Percentiles rank a stretch among this genome's conserved stretches.
These are phyloP conservation scores for Cavenderia fasciculata DNA, from an alignment of 78 protist species.

Conservation along the genomic window DNA sequence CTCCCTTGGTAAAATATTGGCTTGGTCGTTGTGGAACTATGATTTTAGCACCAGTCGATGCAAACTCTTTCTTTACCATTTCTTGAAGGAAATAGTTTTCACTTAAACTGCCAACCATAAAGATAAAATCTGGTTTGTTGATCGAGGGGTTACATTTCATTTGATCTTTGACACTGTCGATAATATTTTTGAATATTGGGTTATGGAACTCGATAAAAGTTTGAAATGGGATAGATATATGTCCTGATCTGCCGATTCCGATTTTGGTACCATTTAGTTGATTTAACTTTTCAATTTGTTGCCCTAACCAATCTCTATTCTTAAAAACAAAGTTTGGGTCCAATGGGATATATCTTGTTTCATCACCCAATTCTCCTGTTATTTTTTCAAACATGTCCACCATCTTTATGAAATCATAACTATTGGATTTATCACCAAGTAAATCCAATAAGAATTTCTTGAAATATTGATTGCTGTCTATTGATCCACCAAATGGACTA, in stretches of 20 bases:
- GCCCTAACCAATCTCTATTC: no score
- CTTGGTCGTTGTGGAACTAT: background rate
- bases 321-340: no score
- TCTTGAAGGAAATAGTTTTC: background rate
- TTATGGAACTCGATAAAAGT: background rate
- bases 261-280: no score
- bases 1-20: background rate
- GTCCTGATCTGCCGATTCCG: background rate
- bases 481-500: no score
- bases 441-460: no score
- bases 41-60: conserved; percentile 3
- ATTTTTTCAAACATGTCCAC: no score
- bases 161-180: background rate
- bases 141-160: background rate
- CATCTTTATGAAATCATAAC: no score
- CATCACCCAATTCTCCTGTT: no score
- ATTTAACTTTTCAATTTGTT: no score
- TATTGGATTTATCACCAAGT: no score
- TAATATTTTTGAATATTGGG: background rate
- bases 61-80: background rate
- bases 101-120: conserved; percentile 7
- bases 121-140: background rate
- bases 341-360: no score
- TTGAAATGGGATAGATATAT: background rate
- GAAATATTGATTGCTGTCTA: no score